Base-by-base conservation (phyloP, 75 land plant species). In the Pinus albicaulis region DNA sequence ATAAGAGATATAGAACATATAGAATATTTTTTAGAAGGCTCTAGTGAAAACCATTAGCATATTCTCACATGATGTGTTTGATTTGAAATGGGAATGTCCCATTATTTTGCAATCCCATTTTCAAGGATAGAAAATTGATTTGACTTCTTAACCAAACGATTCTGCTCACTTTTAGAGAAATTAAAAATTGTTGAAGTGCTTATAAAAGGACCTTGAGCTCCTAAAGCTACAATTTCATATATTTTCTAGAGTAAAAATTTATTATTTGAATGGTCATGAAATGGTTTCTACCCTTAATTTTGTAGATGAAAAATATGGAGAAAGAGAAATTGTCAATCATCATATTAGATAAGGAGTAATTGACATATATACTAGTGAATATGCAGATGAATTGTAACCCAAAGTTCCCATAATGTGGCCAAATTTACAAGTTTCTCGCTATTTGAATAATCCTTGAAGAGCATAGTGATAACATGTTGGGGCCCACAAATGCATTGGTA, bases 381-480 rank as follows among this genome's bases (percentile, higher is more conserved):
- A 95, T 72, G 98, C 93, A 48, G 98, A 90, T 71, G 98, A 90
- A 57, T 90, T 90, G 77, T 95, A 92, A 65, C 86, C 86, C 68
- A 92, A 58, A 25, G 38, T 66, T n/a, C 80, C 87, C 80, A 90
- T 80, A 15, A 91, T 86, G 72, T 96, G 98, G 75, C 94, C 93
- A 81, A 83, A 96, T 83, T 90, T 96, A 92, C 99, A 96, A 11
- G n/a, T n/a, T n/a, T n/a, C n/a, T n/a, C n/a, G n/a, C n/a, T n/a
- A n/a, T n/a, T n/a, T n/a, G n/a, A n/a, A n/a, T n/a, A n/a, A n/a
- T n/a, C n/a, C n/a, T n/a, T n/a, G n/a, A n/a, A n/a, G n/a, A n/a
- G n/a, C n/a, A n/a, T n/a, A n/a, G n/a, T n/a, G n/a, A n/a, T n/a
- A n/a, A n/a, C n/a, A n/a, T n/a, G n/a, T n/a, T n/a, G n/a, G n/a